These are phyloP conservation scores for Isatis lusitanica DNA, from an alignment of 441 rosid genomes.

Conservation along the genomic window DNA sequence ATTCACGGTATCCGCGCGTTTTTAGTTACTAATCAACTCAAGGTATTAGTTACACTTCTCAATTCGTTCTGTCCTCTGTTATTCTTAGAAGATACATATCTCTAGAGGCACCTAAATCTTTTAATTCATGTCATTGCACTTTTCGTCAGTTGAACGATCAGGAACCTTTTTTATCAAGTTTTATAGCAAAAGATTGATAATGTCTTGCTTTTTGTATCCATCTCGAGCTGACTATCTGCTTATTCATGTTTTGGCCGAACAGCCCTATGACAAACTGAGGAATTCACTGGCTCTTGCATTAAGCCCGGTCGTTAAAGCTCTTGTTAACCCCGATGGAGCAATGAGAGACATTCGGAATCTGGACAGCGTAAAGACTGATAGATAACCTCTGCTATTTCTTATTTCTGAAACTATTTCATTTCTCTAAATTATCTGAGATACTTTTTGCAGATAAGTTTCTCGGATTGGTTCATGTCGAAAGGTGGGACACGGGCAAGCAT, in stretches of 20 bases:
- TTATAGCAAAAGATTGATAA: background rate
- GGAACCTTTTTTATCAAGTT: background rate
- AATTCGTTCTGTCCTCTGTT: background rate
- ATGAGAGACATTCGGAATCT: conserved; percentile 81
- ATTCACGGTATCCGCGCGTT: conserved; percentile 89
- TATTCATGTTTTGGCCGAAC: conserved; percentile 29
- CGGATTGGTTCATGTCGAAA: conserved; percentile 95
- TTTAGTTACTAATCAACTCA: conserved; percentile 81
- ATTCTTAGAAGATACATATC: background rate
- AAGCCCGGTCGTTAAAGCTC: conserved; percentile 94
- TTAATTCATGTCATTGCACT: background rate
- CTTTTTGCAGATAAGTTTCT: conserved; percentile 79
- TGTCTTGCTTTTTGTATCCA: background rate
- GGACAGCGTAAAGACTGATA: conserved; percentile 65
- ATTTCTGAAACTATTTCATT: background rate
- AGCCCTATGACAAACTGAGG: conserved; percentile 94
- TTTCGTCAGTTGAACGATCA: background rate
- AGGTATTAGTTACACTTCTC: conserved; percentile 43
- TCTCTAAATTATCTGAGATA: conserved; percentile 7
- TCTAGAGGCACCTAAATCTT: background rate
- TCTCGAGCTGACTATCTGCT: background rate
- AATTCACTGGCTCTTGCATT: conserved; percentile 93
- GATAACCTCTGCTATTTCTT: background rate
- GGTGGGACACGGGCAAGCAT: conserved; percentile 92
- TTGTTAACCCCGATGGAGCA: conserved; percentile 88